Evolutionary conservation across 208 protist species (phyloP).

Genomic region (Plasmodiophora brassicae): DNA sequence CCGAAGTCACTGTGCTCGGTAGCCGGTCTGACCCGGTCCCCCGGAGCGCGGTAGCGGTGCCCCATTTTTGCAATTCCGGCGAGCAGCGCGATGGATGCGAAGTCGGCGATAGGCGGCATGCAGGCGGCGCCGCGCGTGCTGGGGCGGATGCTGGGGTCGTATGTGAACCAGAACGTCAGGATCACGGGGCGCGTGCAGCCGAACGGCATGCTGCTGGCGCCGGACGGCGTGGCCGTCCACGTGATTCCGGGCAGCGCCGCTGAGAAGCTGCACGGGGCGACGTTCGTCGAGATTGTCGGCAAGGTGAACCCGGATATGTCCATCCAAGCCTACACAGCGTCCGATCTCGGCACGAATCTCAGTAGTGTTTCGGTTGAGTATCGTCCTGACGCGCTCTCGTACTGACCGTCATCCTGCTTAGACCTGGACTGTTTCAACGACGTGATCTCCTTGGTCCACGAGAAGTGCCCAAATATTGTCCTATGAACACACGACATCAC

Average conservation of each 20-base stretch:
- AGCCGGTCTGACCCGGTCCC: too few species aligned
- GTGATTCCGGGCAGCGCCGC: neutral
- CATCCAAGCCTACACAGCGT: neutral
- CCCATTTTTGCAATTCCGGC: too few species aligned
- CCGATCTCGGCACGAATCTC: neutral
- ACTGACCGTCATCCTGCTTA: neutral
- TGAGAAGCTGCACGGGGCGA: neutral
- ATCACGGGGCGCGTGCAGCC: too few species aligned
- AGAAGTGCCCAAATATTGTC: neutral
- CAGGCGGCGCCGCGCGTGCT: too few species aligned
- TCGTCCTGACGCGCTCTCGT: neutral
- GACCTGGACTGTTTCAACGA: constrained; percentile 30
- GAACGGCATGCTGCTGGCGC: neutral
- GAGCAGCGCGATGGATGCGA: too few species aligned
- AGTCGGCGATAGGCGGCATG: too few species aligned
- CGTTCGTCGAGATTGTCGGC: constrained; percentile 1
- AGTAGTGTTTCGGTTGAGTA: neutral
- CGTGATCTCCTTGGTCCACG: neutral
- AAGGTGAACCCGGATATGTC: constrained; percentile 2
- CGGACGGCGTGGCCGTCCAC: neutral
- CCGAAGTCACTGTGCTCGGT: too few species aligned
- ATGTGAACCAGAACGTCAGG: too few species aligned
- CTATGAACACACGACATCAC: too few species aligned
- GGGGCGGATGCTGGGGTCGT: too few species aligned
- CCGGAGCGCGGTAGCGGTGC: too few species aligned